Base-by-base conservation (phyloP, 371 early-diverging fungal genomes). In the Amoeboaphelidium protococcarum region DNA sequence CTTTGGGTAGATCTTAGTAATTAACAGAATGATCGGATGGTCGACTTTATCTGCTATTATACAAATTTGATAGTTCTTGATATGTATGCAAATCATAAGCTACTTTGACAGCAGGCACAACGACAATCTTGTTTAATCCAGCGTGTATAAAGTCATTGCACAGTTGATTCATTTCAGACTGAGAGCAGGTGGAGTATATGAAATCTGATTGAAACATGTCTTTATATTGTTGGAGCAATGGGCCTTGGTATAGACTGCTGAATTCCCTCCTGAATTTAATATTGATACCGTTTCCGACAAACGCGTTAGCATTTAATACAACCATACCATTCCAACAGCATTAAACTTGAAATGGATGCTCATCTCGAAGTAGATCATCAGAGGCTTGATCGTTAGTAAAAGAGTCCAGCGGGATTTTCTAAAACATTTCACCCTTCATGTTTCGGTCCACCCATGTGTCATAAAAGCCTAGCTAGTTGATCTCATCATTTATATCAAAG, bases 301-400 rank as follows among this genome's bases (percentile, higher is more conserved):
- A 61, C 24, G 58, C 58, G 0, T 12, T 44, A 2, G 69, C 48
- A 41, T 62, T 56, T 3, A 69, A 44, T 10, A 67, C 58, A 0
- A 60, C 56, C 31, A 55, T 44, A 25, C 68, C 68, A 48, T 69
- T 69, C 69, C 67, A 67, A 48, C 66, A 67, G 46, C 68, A 67
- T 40, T 58, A 59, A 20, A 55, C 63, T 46, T 69, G 65, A 41
- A 58, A 55, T 4, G 67, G 70, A 10, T 53, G 47, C 40, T 43
- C 44, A 23, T 41, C 23, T 16, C 42, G 12, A 22, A 58, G 53
- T 2, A 47, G 46, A 1, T 26, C 26, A n/a, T 47, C 47, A 25
- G 54, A 52, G 6, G 23, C 20, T 16, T 31, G 24, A 44, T 63
- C 58, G 0, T 52, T 53, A 26, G 46, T 27, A 20, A 45, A 48